phyloP scores from a whole-genome alignment of 2,329 filamentous ascomycete genomes.

The Cercospora beticola region DNA sequence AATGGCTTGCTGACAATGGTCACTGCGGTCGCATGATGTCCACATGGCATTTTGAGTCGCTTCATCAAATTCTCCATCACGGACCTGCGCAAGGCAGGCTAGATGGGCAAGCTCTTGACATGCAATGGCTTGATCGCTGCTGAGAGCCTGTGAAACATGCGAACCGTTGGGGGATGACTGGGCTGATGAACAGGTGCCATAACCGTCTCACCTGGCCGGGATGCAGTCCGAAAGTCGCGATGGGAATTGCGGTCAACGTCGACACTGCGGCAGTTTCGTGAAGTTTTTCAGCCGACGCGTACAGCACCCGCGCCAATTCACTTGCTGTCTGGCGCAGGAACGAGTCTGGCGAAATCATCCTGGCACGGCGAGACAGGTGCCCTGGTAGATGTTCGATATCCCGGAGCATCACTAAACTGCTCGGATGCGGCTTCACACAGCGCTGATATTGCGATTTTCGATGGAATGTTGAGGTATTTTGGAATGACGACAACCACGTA shows the following conservation, averaged over 20 bases:
- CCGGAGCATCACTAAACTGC: background rate
- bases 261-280: background rate
- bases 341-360: conserved; percentile 6
- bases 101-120: background rate
- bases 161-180: background rate
- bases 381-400: conserved; percentile 6
- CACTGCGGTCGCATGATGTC: background rate
- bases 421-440: background rate
- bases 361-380: background rate
- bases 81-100: background rate
- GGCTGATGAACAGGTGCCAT: background rate
- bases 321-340: background rate
- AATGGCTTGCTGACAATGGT: background rate
- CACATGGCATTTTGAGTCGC: conserved; percentile 1
- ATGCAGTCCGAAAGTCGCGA: background rate
- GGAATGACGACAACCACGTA: background rate
- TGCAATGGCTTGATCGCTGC: conserved; percentile 1
- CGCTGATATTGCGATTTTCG: conserved; percentile 3
- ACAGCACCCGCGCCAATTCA: background rate
- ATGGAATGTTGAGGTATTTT: background rate
- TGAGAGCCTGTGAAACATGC: background rate
- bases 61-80: conserved; percentile 1
- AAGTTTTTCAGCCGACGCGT: background rate
- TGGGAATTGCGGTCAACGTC: background rate
- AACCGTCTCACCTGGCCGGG: background rate